Evolutionary conservation across 140 eudicot genomes (phyloP).

Genomic region (Ambrosia hybrid): DNA sequence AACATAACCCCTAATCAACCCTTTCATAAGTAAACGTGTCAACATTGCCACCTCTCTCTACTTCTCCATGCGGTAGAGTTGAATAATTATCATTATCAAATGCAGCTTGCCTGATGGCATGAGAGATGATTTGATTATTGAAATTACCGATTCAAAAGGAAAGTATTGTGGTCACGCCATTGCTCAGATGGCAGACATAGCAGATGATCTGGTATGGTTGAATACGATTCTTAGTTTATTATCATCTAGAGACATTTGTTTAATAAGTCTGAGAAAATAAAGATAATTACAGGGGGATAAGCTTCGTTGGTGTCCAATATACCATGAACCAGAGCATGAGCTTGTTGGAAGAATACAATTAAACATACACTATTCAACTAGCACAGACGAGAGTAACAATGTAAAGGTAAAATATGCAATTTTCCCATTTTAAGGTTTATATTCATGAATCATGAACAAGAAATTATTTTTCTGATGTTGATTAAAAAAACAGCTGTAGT

Average conservation of each 20-base stretch:
- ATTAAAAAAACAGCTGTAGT: not conserved
- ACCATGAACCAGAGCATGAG: conserved; percentile 78
- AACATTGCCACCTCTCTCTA: not conserved
- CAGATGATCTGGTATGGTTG: conserved; percentile 60
- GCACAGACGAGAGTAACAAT: conserved; percentile 54
- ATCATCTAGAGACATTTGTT: not conserved
- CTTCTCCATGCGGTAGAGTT: not conserved
- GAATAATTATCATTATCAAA: not conserved
- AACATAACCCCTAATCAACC: not conserved
- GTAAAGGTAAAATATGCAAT: conserved; percentile 33
- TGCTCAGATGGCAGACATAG: conserved; percentile 73
- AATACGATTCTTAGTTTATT: not conserved
- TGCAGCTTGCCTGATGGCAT: conserved; percentile 78
- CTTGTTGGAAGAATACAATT: conserved; percentile 75
- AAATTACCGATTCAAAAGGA: conserved; percentile 69
- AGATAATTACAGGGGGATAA: conserved; percentile 60
- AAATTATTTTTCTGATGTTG: conserved; percentile 15
- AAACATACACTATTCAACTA: conserved; percentile 55
- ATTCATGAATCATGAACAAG: not conserved
- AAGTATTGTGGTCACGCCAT: conserved; percentile 56
- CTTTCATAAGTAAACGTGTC: not conserved
- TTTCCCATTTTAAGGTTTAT: not conserved
- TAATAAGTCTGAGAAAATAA: conserved; percentile 1
- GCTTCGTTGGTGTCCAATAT: conserved; percentile 81
- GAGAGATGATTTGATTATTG: conserved; percentile 69